Conservation (phyloP, 495 filamentous ascomycete genomes). For the Copromyces sp. region DNA sequence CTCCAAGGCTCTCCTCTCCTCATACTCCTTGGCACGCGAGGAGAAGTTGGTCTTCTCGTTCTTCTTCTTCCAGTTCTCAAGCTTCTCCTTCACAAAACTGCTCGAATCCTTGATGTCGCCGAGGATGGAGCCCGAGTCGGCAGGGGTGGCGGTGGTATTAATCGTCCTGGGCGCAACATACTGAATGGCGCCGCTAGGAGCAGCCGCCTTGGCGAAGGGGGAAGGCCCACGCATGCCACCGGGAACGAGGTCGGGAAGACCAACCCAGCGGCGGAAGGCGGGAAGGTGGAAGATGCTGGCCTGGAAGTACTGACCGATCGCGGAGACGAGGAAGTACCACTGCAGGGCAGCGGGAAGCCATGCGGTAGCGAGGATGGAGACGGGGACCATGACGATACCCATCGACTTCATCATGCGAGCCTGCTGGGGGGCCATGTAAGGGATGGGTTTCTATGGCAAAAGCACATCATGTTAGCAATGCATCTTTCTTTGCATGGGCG, state of each 20-base stretch:
- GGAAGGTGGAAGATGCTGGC: conserved; percentile 40
- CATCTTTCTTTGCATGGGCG: not conserved
- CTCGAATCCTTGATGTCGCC: conserved; percentile 16
- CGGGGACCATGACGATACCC: conserved; percentile 45
- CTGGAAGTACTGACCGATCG: conserved; percentile 48
- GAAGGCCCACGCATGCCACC: not conserved
- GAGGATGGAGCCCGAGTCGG: conserved; percentile 11
- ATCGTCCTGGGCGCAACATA: conserved; percentile 22
- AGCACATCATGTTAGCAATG: not conserved
- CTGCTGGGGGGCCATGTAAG: conserved; percentile 23
- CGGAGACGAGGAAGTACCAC: conserved; percentile 56
- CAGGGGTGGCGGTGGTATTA: conserved; percentile 11
- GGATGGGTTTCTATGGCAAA: conserved; percentile 19
- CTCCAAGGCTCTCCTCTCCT: conserved; percentile 35
- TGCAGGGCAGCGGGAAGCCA: conserved; percentile 60
- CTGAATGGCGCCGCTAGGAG: conserved; percentile 8
- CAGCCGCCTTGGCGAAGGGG: not conserved
- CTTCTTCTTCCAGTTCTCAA: conserved; percentile 17
- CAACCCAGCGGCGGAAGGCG: conserved; percentile 38
- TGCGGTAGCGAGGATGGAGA: conserved; percentile 52
- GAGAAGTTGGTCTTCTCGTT: conserved; percentile 4
- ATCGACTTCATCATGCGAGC: conserved; percentile 42
- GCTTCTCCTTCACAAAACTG: conserved; percentile 27
- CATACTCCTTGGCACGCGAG: conserved; percentile 32
- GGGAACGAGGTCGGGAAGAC: conserved; percentile 37